Conservation (phyloP, 768 basidiomycete species). For the Phylloporus arenicola region DNA sequence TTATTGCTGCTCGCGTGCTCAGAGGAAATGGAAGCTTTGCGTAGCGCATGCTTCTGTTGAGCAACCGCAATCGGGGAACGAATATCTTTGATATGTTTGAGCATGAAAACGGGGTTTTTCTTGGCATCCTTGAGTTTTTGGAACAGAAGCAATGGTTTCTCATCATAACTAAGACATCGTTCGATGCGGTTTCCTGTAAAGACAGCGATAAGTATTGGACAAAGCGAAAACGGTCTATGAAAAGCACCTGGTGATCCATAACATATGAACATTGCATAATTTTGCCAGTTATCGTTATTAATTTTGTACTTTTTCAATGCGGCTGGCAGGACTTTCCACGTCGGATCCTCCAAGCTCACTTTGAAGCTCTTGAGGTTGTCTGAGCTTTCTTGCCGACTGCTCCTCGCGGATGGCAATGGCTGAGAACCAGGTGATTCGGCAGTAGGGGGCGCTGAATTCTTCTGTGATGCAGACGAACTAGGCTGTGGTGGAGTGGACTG, state of each 20-base stretch:
- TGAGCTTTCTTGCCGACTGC: conserved; percentile 60
- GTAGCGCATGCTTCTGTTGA: conserved; percentile 89
- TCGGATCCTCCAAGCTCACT: conserved; percentile 95
- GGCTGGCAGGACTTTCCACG: conserved; percentile 97
- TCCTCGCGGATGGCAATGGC: conserved; percentile 22
- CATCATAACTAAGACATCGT: conserved; percentile 94
- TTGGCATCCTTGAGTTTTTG: conserved; percentile 95
- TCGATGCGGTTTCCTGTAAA: conserved; percentile 69
- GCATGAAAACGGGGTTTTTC: conserved; percentile 99
- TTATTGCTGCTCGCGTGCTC: conserved; percentile 18
- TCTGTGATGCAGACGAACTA: conserved; percentile 29
- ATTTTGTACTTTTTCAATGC: conserved; percentile 99
- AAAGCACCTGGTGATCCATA: conserved; percentile 81
- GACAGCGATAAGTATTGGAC: neutral
- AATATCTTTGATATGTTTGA: conserved; percentile 90
- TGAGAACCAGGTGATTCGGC: conserved; percentile 28
- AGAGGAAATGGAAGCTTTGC: conserved; percentile 57
- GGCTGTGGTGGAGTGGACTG: conserved; percentile 14
- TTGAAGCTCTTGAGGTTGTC: conserved; percentile 92
- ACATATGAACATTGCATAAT: conserved; percentile 99
- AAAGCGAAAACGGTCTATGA: neutral
- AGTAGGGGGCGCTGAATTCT: conserved; percentile 23
- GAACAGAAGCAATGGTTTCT: conserved; percentile 94
- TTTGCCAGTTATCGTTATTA: conserved; percentile 97
- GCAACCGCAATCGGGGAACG: conserved; percentile 96